These are phyloP conservation scores for Iris macrosiphon DNA, from an alignment of 106 monocot genomes.

Conservation along the genomic window DNA sequence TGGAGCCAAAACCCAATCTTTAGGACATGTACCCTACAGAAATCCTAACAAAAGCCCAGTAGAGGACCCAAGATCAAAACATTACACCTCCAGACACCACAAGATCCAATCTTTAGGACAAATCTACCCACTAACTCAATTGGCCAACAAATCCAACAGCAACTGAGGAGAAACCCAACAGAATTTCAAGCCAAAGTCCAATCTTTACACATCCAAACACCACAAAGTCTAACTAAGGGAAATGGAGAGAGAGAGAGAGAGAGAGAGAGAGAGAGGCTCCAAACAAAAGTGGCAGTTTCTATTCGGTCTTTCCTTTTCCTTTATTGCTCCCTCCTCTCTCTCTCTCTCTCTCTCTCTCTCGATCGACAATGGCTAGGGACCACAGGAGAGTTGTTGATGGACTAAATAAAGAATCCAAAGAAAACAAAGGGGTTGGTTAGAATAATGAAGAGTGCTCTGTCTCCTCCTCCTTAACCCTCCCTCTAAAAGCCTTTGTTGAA, in stretches of 20 bases:
- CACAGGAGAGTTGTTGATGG: background rate
- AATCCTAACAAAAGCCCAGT: slow-evolving; percentile 3
- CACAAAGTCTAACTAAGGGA: background rate
- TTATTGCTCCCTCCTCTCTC: background rate
- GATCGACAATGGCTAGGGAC: background rate
- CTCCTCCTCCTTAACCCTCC: no score
- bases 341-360: background rate
- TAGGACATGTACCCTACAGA: slow-evolving; percentile 1
- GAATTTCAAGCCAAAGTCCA: no score
- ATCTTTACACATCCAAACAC: background rate
- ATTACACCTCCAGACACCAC: no score
- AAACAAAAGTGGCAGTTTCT: slow-evolving; percentile 26
- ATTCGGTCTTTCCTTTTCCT: slow-evolving; percentile 13
- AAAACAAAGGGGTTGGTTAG: no score
- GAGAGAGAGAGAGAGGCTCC: background rate
- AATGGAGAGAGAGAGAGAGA: background rate
- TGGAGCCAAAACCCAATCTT: slow-evolving; percentile 5
- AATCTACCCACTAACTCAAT: background rate
- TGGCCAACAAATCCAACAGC: no score
- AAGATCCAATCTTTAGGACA: no score
- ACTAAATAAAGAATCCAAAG: background rate
- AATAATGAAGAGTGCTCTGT: no score
- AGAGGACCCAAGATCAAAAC: background rate
- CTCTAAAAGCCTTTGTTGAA: no score
- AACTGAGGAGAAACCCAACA: no score